Evolutionary conservation across 2,329 filamentous ascomycete species (phyloP).

Genomic region (Hansfordia pulvinata): DNA sequence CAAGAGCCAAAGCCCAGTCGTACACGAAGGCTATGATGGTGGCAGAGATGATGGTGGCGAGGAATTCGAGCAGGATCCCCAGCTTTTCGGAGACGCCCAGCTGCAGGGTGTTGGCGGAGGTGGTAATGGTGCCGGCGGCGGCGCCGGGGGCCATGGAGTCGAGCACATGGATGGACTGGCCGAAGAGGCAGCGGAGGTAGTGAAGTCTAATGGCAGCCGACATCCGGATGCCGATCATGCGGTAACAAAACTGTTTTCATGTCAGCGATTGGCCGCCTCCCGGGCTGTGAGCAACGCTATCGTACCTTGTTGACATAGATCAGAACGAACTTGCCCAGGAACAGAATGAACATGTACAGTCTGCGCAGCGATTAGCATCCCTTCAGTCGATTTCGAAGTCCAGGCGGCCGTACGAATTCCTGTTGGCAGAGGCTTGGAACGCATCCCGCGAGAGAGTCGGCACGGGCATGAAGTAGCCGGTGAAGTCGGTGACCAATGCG

Average conservation of each 20-base stretch:
- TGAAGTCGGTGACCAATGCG: conserved; percentile 33
- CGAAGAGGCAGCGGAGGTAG: conserved; percentile 50
- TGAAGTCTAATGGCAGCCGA: conserved; percentile 48
- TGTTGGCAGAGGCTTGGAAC: conserved; percentile 28
- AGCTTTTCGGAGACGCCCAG: conserved; percentile 52
- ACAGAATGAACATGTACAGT: conserved; percentile 58
- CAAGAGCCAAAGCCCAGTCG: conserved; percentile 45
- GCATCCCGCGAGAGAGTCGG: conserved; percentile 18
- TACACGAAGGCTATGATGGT: conserved; percentile 41
- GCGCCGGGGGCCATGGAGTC: conserved; percentile 50
- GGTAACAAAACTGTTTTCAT: conserved; percentile 43
- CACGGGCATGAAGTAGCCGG: conserved; percentile 21
- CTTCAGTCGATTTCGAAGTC: not conserved
- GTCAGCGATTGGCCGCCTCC: conserved; percentile 2
- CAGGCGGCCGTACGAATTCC: conserved; percentile 26
- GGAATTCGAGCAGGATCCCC: conserved; percentile 42
- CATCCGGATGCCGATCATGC: conserved; percentile 47
- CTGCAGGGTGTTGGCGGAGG: conserved; percentile 50
- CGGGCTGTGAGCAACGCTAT: not conserved
- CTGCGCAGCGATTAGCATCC: conserved; percentile 17
- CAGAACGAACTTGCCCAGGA: conserved; percentile 49
- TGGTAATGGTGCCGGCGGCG: conserved; percentile 49
- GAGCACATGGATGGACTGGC: conserved; percentile 53
- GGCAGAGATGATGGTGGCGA: conserved; percentile 35
- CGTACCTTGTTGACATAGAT: conserved; percentile 47